A percentile compares a stretch with the other conserved stretches of the same genome.
phyloP scores from a whole-genome alignment of 768 basidiomycete species.

The Mycena vitilis region DNA sequence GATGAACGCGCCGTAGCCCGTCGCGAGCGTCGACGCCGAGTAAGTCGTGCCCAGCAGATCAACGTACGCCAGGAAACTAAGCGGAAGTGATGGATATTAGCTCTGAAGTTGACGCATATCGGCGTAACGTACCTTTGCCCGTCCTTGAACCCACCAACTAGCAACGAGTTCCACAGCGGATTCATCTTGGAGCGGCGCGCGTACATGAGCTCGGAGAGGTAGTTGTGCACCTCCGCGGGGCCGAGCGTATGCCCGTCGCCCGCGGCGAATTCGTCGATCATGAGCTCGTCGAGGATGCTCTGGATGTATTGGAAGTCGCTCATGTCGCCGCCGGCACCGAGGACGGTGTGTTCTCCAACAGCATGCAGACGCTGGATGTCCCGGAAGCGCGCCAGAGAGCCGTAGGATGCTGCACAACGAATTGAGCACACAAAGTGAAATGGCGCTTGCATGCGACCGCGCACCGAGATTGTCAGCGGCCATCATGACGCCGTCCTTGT shows the following conservation, averaged over 20 bases:
- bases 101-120: too few relatives aligned
- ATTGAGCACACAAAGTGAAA: neutral
- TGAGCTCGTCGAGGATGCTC: slow-evolving; percentile 78
- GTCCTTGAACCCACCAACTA: slow-evolving; percentile 93
- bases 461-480: slow-evolving; percentile 96
- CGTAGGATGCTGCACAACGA: slow-evolving; percentile 81
- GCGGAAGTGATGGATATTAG: too few relatives aligned
- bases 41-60: slow-evolving; percentile 98
- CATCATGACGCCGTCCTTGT: slow-evolving; percentile 97
- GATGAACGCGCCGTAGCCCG: slow-evolving; percentile 93
- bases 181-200: slow-evolving; percentile 86
- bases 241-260: slow-evolving; percentile 88
- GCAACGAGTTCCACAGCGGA: slow-evolving; percentile 94
- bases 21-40: slow-evolving; percentile 91
- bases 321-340: slow-evolving; percentile 97
- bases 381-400: slow-evolving; percentile 96
- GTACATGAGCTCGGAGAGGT: slow-evolving; percentile 92
- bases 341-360: slow-evolving; percentile 84
- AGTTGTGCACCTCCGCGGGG: slow-evolving; percentile 92
- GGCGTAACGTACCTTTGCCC: slow-evolving; percentile 70
- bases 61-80: slow-evolving; percentile 92
- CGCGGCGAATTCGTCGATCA: slow-evolving; percentile 81
- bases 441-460: slow-evolving; percentile 35
- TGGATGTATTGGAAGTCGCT: slow-evolving; percentile 97
- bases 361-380: slow-evolving; percentile 90